Conservation (phyloP, 1,284 basidiomycete genomes). For the Volvariella surrecta region DNA sequence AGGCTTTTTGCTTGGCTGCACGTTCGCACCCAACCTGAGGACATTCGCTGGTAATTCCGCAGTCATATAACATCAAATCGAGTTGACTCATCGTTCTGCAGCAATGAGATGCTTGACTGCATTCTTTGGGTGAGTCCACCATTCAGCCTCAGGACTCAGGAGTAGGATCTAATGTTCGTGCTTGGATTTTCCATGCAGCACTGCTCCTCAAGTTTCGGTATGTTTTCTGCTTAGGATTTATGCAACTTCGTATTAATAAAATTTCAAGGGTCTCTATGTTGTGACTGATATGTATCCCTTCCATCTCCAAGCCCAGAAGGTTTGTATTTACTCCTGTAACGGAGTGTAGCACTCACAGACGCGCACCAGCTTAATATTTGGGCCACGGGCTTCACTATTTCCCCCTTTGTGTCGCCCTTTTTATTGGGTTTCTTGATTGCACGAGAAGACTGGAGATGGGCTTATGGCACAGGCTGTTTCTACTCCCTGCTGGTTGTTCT, state of each 20-base stretch:
- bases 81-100: conserved; percentile 13
- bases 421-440: conserved; percentile 64
- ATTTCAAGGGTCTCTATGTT: conserved; percentile 49
- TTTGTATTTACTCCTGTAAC: neutral
- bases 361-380: conserved; percentile 55
- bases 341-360: neutral
- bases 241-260: neutral
- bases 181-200: conserved; percentile 29
- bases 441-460: conserved; percentile 59
- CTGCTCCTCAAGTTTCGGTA: conserved; percentile 64
- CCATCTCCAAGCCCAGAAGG: conserved; percentile 68
- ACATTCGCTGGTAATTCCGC: conserved; percentile 37
- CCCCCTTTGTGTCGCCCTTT: conserved; percentile 62
- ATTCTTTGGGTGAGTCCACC: conserved; percentile 52
- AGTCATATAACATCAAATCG: neutral
- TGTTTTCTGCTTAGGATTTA: conserved; percentile 10
- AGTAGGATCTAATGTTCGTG: too few species aligned
- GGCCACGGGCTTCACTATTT: conserved; percentile 64
- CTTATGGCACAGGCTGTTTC: conserved; percentile 60
- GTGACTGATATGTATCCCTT: conserved; percentile 69
- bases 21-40: conserved; percentile 47
- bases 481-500: conserved; percentile 48
- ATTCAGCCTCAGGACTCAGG: conserved; percentile 9
- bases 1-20: conserved; percentile 45
- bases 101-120: conserved; percentile 66